Conservation (phyloP, 331 rosid genomes). For the Arachis monticola region DNA sequence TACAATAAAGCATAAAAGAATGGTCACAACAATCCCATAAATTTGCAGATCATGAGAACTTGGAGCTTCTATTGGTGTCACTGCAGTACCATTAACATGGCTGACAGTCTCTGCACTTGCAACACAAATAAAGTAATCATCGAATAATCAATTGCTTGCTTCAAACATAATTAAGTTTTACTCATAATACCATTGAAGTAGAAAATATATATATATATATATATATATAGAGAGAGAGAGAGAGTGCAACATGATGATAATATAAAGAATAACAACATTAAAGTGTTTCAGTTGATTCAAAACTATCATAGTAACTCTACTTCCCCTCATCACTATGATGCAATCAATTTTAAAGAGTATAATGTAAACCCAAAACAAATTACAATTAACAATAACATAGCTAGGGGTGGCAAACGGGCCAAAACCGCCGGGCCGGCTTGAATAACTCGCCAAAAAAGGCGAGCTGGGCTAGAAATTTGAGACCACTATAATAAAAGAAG, state of each 20-base stretch:
- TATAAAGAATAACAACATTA: neutral
- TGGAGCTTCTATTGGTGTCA: slow-evolving; percentile 67
- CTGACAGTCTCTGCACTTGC: slow-evolving; percentile 75
- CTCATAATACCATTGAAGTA: neutral
- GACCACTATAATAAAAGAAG: too few species aligned
- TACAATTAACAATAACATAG: neutral
- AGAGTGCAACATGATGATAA: neutral
- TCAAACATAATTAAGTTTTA: slow-evolving; percentile 21
- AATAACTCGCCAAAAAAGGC: too few species aligned
- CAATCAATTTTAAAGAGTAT: slow-evolving; percentile 12
- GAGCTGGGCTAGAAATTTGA: too few species aligned
- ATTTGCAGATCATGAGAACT: slow-evolving; percentile 95
- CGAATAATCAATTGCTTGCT: slow-evolving; percentile 21
- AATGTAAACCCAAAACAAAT: neutral
- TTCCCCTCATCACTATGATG: slow-evolving; percentile 7
- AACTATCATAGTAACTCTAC: slow-evolving; percentile 11
- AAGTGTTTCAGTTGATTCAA: neutral
- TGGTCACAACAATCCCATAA: slow-evolving; percentile 92
- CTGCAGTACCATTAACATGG: slow-evolving; percentile 68
- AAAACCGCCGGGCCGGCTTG: too few species aligned
- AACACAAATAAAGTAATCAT: slow-evolving; percentile 37
- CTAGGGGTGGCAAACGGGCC: neutral
- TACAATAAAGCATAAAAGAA: slow-evolving; percentile 88
- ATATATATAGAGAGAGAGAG: neutral
- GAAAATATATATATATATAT: neutral